Percentiles rank a stretch among this genome's conserved stretches.
phyloP scores from a whole-genome alignment of 208 protist genomes.

The Trypanosoma conorhini region DNA sequence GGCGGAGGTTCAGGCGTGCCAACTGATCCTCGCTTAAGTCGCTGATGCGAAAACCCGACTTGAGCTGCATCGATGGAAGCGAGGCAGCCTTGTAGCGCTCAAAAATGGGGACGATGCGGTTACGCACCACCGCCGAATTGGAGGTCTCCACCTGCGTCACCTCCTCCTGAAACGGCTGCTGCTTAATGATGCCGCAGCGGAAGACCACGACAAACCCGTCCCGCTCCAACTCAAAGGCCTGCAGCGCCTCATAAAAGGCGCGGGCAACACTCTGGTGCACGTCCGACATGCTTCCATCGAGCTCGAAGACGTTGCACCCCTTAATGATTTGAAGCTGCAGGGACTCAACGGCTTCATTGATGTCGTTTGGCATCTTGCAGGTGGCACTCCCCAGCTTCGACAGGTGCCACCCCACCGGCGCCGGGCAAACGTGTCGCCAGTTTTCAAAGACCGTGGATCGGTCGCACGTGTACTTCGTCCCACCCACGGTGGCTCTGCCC shows the following conservation, averaged over 20 bases:
- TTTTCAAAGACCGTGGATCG: slow-evolving; percentile 87
- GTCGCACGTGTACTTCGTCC: slow-evolving; percentile 77
- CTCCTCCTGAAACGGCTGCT: slow-evolving; percentile 82
- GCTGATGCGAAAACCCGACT: slow-evolving; percentile 79
- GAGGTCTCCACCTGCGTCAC: slow-evolving; percentile 72
- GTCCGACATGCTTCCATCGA: slow-evolving; percentile 80
- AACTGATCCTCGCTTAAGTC: slow-evolving; percentile 81
- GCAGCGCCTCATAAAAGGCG: slow-evolving; percentile 75
- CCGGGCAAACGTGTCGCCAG: slow-evolving; percentile 68
- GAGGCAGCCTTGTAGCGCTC: slow-evolving; percentile 88
- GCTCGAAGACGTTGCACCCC: slow-evolving; percentile 87
- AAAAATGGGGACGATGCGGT: slow-evolving; percentile 83
- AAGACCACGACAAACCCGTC: slow-evolving; percentile 79
- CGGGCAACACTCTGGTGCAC: slow-evolving; percentile 77
- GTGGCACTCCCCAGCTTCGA: slow-evolving; percentile 81
- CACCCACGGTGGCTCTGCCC: slow-evolving; percentile 65
- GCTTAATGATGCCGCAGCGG: slow-evolving; percentile 73
- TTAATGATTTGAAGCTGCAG: slow-evolving; percentile 90
- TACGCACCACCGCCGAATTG: slow-evolving; percentile 76
- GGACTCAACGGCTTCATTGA: slow-evolving; percentile 81
- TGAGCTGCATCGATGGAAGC: slow-evolving; percentile 81
- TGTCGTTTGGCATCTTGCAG: slow-evolving; percentile 88
- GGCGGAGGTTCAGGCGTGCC: slow-evolving; percentile 67
- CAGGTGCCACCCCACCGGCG: slow-evolving; percentile 78
- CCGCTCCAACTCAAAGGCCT: slow-evolving; percentile 89